These are phyloP conservation scores for Bombardia bombarda DNA, from an alignment of 495 filamentous ascomycete genomes.

Conservation along the genomic window DNA sequence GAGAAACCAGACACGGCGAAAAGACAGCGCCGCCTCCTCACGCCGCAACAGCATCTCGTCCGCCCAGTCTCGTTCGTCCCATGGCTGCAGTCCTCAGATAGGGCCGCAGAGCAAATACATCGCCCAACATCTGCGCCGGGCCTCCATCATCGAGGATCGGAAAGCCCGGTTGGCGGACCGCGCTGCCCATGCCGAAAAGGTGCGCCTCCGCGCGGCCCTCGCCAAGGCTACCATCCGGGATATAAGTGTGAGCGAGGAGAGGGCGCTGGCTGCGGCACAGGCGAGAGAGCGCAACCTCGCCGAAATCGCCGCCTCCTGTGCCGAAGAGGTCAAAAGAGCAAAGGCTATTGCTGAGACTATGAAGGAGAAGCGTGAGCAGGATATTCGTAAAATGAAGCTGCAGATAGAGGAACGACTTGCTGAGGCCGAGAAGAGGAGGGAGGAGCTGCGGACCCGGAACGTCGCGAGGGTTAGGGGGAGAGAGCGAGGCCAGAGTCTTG, in stretches of 20 bases:
- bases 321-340: constrained; percentile 88
- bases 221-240: constrained; percentile 66
- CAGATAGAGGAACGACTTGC: constrained; percentile 88
- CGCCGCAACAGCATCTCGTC: constrained; percentile 87
- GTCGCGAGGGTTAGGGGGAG: constrained; percentile 45
- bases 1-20: constrained; percentile 56
- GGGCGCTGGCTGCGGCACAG: constrained; percentile 82
- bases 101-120: constrained; percentile 71
- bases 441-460: constrained; percentile 49
- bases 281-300: constrained; percentile 86
- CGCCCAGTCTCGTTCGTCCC: constrained; percentile 59
- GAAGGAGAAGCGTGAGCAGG: constrained; percentile 82
- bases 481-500: constrained; percentile 57
- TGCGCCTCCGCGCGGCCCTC: constrained; percentile 81
- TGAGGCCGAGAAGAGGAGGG: constrained; percentile 72
- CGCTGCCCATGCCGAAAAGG: constrained; percentile 92
- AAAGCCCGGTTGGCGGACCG: constrained; percentile 90
- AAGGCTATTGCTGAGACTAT: constrained; percentile 90
- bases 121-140: constrained; percentile 82
- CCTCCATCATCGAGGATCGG: constrained; percentile 84
- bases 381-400: constrained; percentile 60
- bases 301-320: constrained; percentile 87
- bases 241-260: constrained; percentile 62
- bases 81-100: constrained; percentile 50
- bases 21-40: constrained; percentile 78